Evolutionary conservation across 2,329 filamentous ascomycete species (phyloP), one percentile per base, ranked within the genome.

Genomic region (Botryotinia globosa): DNA sequence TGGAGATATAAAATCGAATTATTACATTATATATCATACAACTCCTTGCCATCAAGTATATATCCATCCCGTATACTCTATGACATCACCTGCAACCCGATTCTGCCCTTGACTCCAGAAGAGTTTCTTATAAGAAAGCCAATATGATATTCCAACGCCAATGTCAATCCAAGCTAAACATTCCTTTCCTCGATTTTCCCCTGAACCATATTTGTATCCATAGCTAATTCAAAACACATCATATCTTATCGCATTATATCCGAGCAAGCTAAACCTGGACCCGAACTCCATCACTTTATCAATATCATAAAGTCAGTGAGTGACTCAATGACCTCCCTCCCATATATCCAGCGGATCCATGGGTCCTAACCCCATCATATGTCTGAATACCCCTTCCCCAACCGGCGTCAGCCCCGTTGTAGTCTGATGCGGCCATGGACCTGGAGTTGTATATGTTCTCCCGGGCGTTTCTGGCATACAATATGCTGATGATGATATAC

Each of bases 341-440:
- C 78, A 80, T 59, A 79, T 74, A 72, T 79, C 77, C 78, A 78
- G 79, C 16, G 85, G 85, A 75, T 90, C 88, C 84, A 90, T 88
- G 44, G 9, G 83, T 12, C 85, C 86, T 82, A 89, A 85, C 71
- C 85, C 86, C 85, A 89, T 87, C 72, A 90, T 81, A 14, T 87
- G 85, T 73, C 86, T 83, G 64, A 90, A 80, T 61, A 90, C 84
- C 0, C 87, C 87, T 66, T 90, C 87, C 0, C 87, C 85, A 22
- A 88, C 85, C 8, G 86, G 86, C 32, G 86, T 86, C 82, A 89
- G 86, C 14, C 83, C 85, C 29, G 83, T 80, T 69, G 61, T 81
- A 81, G 58, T 81, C 77, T 45, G 85, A 77, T 65, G 74, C 72
- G 22, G 22, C 22, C 87, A 56, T 4, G 51, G n/a, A 18, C 12